These are phyloP conservation scores for Platismatia glauca DNA, from an alignment of 495 filamentous ascomycete genomes.

Conservation along the genomic window DNA sequence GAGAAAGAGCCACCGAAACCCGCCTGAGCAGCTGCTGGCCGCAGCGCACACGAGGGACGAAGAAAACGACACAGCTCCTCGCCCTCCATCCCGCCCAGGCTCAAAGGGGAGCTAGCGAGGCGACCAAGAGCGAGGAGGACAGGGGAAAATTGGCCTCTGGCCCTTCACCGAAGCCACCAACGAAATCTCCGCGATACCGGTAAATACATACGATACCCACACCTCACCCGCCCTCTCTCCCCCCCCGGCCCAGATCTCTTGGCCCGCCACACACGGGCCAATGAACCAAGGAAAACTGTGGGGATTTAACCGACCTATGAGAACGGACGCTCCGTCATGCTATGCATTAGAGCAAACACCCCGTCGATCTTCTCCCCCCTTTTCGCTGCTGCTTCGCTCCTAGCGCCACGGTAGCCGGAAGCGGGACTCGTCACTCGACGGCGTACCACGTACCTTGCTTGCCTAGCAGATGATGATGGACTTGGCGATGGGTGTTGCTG, in stretches of 20 bases:
- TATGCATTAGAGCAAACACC: not conserved
- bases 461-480: no score
- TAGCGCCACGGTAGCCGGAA: no score
- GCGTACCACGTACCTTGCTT: no score
- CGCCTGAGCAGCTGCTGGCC: no score
- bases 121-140: not conserved
- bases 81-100: no score
- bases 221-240: not conserved
- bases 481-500: no score
- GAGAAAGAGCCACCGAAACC: no score
- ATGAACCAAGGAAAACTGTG: not conserved
- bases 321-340: not conserved
- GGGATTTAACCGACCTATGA: not conserved
- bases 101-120: no score
- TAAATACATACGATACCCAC: not conserved
- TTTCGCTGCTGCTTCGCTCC: no score
- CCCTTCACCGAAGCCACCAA: not conserved
- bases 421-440: no score
- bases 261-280: not conserved
- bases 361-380: not conserved
- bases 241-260: not conserved
- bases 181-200: constrained; percentile 1
- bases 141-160: not conserved
- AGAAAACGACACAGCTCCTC: no score
- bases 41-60: no score